Evolutionary conservation across 2,329 filamentous ascomycete species (phyloP), one percentile per base, ranked within the genome.

Genomic region (Penicillium fuscoglaucum): DNA sequence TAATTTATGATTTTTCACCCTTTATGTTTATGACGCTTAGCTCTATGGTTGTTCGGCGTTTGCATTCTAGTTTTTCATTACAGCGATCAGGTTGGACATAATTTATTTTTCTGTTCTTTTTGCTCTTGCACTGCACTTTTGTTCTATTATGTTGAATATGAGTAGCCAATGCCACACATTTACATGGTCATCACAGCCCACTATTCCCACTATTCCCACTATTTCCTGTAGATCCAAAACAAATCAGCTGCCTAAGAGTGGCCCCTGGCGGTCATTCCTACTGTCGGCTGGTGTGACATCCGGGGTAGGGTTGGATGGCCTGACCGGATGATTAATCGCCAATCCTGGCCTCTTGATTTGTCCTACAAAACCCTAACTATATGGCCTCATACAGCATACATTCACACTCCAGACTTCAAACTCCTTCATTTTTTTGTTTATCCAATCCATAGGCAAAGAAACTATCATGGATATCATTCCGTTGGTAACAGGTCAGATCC

Each of bases 1-100:
- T 76, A 62, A 70, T 59, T 52, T 49, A 49, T 52, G 60, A 70
- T 58, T 47, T 46, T 53, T 55, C 15, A 21, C 40, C 47, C 43
- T 58, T 56, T 58, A 64, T 56, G 49, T 58, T 66, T 13, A 65
- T 67, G 62, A 65, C 43, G 43, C 19, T 54, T 40, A 45, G 17
- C 51, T 55, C 33, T 52, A 57, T 52, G 52, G 50, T 62, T 63
- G 46, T 63, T 56, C n/a, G 51, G 59, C 57, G 55, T 58, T 61
- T 41, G 52, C 40, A 51, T 59, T 43, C 51, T 57, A 19, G 13
- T 47, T 56, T 49, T 29, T 45, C 48, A 55, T 45, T 47, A 24
- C 40, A 50, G 41, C 54, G 43, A 44, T 47, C 17, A 44, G n/a
- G 41, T 40, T 54, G 55, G 17, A 54, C 50, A 57, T 58, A 48